These are phyloP conservation scores for Knoxdaviesia proteae DNA, from an alignment of 2,329 filamentous ascomycete species.

Conservation along the genomic window DNA sequence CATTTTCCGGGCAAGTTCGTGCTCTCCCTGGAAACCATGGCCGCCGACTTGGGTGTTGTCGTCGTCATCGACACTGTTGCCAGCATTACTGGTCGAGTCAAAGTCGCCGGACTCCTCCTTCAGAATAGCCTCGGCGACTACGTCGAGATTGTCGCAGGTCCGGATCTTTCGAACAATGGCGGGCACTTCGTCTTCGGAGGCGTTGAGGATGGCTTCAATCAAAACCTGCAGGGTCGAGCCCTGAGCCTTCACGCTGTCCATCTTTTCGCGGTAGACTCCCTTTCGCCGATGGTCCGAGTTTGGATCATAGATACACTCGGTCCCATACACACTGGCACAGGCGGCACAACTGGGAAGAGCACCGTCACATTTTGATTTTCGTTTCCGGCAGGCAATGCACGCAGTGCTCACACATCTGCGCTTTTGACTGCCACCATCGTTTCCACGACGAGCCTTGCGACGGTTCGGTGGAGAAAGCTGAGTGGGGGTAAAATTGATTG, in stretches of 20 bases:
- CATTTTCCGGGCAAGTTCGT: conserved; percentile 79
- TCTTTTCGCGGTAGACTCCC: conserved; percentile 88
- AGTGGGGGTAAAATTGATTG: too few relatives aligned
- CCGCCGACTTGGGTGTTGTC: conserved; percentile 23
- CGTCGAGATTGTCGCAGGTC: conserved; percentile 52
- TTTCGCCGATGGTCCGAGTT: conserved; percentile 92
- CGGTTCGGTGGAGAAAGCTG: too few relatives aligned
- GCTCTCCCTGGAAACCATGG: conserved; percentile 25
- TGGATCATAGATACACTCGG: conserved; percentile 83
- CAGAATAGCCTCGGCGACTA: conserved; percentile 30
- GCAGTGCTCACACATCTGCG: conserved; percentile 68
- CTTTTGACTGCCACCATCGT: conserved; percentile 23
- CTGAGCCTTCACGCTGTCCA: conserved; percentile 68
- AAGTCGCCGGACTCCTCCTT: conserved; percentile 14
- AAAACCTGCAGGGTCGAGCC: conserved; percentile 81
- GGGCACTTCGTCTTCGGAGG: conserved; percentile 66
- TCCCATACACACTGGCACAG: conserved; percentile 85
- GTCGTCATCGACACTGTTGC: conserved; percentile 10
- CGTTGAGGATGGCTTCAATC: conserved; percentile 81
- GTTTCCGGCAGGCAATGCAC: conserved; percentile 57
- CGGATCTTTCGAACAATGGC: conserved; percentile 71
- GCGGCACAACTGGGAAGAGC: conserved; percentile 81
- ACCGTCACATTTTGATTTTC: conserved; percentile 82
- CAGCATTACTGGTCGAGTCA: too few relatives aligned
- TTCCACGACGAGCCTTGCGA: too few relatives aligned